A percentile compares a stretch with the other conserved stretches of the same genome.
Conservation (phyloP, 208 protist genomes). For the Trypanosoma melophagium region DNA sequence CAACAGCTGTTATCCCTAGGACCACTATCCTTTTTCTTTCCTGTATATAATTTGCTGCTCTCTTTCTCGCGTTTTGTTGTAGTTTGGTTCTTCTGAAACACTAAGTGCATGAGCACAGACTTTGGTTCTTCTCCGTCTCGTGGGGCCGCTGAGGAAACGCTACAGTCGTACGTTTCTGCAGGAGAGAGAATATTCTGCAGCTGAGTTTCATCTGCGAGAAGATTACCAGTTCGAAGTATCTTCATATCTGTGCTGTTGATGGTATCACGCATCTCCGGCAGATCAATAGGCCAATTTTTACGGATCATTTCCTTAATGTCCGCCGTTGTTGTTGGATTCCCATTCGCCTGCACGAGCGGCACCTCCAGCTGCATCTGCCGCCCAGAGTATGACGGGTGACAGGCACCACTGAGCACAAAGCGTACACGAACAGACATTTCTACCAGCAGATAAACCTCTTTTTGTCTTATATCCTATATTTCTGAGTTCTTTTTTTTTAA, state of each 20-base stretch:
- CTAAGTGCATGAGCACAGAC: constrained; percentile 59
- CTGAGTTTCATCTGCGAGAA: constrained; percentile 44
- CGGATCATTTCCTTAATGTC: constrained; percentile 52
- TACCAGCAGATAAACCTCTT: not conserved
- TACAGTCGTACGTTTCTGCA: constrained; percentile 37
- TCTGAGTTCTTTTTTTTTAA: not conserved
- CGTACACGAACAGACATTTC: constrained; percentile 42
- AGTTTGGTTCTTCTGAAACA: constrained; percentile 27
- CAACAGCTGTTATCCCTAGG: constrained; percentile 37
- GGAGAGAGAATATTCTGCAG: constrained; percentile 40
- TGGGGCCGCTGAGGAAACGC: constrained; percentile 14
- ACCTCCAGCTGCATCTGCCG: constrained; percentile 56
- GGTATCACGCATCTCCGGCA: constrained; percentile 49
- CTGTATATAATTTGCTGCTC: not conserved
- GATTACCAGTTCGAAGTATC: constrained; percentile 61
- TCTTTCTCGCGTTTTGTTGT: constrained; percentile 7
- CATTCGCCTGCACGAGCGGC: constrained; percentile 42
- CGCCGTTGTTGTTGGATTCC: constrained; percentile 41
- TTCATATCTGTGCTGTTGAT: constrained; percentile 42
- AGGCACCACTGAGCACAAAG: constrained; percentile 76
- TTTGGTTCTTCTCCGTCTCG: constrained; percentile 34
- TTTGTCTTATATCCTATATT: not conserved
- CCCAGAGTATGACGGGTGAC: constrained; percentile 56
- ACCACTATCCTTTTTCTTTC: not conserved
- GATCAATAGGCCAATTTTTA: constrained; percentile 53